Conservation (phyloP, 2,329 filamentous ascomycete genomes). For the Colletotrichum salicis region DNA sequence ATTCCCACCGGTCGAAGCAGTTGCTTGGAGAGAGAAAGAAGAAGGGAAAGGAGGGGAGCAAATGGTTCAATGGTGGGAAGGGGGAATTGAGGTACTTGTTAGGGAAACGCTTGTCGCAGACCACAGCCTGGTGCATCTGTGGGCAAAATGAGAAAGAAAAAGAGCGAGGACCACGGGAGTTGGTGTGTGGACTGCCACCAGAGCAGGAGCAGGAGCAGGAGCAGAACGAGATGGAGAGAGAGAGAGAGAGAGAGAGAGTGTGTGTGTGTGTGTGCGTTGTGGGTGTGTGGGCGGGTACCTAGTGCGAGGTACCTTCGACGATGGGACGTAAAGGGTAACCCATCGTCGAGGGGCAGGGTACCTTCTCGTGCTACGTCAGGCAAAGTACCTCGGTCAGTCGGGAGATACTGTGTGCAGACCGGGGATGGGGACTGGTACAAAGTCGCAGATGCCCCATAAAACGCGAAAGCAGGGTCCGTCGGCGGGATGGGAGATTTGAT, state of each 20-base stretch:
- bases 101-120: conserved; percentile 31
- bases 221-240: background rate
- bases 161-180: conserved; percentile 2
- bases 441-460: background rate
- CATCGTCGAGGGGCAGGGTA: too few species aligned
- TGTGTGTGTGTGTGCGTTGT: conserved; percentile 14
- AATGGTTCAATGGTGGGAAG: conserved; percentile 28
- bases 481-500: conserved; percentile 10
- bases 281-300: conserved; percentile 30
- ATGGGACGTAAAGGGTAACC: conserved; percentile 7
- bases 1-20: conserved; percentile 35
- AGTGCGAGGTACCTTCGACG: conserved; percentile 15
- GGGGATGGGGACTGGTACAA: conserved; percentile 6
- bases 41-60: conserved; percentile 16
- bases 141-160: conserved; percentile 16
- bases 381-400: background rate
- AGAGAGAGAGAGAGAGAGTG: background rate
- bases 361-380: background rate
- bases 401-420: conserved; percentile 2
- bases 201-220: background rate
- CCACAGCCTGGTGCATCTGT: conserved; percentile 32
- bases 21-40: conserved; percentile 26
- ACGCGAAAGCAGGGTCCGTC: conserved; percentile 18
- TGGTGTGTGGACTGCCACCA: background rate
- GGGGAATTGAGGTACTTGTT: conserved; percentile 35